These are phyloP conservation scores for Ceratonia siliqua DNA, from an alignment of 306 rosid genomes.

Conservation along the genomic window DNA sequence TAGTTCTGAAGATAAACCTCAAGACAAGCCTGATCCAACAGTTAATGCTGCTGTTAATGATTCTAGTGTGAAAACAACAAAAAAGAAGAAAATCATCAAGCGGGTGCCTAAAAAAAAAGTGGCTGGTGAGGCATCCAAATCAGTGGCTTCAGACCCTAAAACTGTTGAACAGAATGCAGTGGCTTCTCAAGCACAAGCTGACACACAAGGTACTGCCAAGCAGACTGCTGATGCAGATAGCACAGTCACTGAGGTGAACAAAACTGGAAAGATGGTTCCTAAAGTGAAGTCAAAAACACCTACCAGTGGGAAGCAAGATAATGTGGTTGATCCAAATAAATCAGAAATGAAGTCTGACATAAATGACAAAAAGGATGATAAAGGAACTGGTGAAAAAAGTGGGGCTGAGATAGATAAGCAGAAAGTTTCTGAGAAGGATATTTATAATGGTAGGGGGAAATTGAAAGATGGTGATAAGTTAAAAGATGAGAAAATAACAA, in stretches of 20 bases:
- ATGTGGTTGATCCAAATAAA: constrained; percentile 40
- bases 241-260: constrained; percentile 37
- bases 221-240: constrained; percentile 48
- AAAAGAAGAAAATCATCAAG: constrained; percentile 83
- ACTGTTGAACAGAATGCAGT: constrained; percentile 39
- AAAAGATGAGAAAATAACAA: constrained; percentile 64
- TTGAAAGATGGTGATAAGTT: constrained; percentile 65
- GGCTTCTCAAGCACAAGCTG: constrained; percentile 40
- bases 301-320: constrained; percentile 40
- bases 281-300: constrained; percentile 55
- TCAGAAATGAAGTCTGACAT: constrained; percentile 45
- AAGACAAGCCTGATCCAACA: constrained; percentile 50
- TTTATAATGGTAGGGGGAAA: constrained; percentile 45
- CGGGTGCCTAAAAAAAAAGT: constrained; percentile 81
- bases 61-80: constrained; percentile 54
- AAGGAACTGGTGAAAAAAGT: constrained; percentile 49
- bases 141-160: constrained; percentile 45
- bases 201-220: constrained; percentile 40
- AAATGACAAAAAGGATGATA: constrained; percentile 59
- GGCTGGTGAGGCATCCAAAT: constrained; percentile 43
- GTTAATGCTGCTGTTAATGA: constrained; percentile 42
- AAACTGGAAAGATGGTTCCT: constrained; percentile 41
- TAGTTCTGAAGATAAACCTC: constrained; percentile 49
- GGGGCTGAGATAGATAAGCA: constrained; percentile 50
- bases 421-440: constrained; percentile 54